Percentiles rank a stretch among this genome's conserved stretches.
phyloP scores from a whole-genome alignment of 75 land plant species.

The Sequoiadendron giganteum region DNA sequence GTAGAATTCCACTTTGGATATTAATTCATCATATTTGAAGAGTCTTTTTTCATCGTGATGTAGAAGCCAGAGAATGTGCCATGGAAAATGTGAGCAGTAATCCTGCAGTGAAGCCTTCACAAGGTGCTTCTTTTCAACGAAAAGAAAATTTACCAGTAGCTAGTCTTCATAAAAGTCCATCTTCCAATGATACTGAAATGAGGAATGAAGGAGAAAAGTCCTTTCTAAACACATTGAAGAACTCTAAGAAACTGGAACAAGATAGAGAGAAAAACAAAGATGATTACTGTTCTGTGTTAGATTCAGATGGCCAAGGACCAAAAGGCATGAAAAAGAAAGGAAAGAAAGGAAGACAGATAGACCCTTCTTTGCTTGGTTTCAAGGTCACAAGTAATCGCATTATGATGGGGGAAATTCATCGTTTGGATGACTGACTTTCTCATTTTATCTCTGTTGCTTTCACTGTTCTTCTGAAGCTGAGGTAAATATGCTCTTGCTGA shows the following conservation, averaged over 20 bases:
- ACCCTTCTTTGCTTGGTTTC: conserved; percentile 93
- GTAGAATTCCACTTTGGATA: background rate
- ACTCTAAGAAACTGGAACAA: conserved; percentile 33
- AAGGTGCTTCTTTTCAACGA: conserved; percentile 6
- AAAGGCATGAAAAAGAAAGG: conserved; percentile 76
- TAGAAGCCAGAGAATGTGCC: background rate
- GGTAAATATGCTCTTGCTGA: conserved; percentile 8
- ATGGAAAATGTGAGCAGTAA: background rate
- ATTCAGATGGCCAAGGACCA: conserved; percentile 21
- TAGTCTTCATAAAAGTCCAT: conserved; percentile 29
- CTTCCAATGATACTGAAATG: conserved; percentile 38
- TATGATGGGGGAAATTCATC: conserved; percentile 99
- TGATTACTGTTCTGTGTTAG: conserved; percentile 18
- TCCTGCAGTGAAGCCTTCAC: background rate
- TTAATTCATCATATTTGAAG: background rate
- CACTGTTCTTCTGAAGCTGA: background rate
- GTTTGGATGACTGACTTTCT: conserved; percentile 56
- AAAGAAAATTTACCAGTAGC: conserved; percentile 4
- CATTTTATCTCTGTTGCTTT: background rate
- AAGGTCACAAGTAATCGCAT: conserved; percentile 98
- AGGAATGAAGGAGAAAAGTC: conserved; percentile 37
- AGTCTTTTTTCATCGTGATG: background rate
- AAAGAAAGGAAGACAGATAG: conserved; percentile 96
- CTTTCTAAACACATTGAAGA: conserved; percentile 55
- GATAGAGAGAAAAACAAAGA: conserved; percentile 13